A percentile compares a stretch with the other conserved stretches of the same genome.
These are phyloP conservation scores for Adiantum capillusveneris DNA, from an alignment of 75 land plant genomes.

Conservation along the genomic window DNA sequence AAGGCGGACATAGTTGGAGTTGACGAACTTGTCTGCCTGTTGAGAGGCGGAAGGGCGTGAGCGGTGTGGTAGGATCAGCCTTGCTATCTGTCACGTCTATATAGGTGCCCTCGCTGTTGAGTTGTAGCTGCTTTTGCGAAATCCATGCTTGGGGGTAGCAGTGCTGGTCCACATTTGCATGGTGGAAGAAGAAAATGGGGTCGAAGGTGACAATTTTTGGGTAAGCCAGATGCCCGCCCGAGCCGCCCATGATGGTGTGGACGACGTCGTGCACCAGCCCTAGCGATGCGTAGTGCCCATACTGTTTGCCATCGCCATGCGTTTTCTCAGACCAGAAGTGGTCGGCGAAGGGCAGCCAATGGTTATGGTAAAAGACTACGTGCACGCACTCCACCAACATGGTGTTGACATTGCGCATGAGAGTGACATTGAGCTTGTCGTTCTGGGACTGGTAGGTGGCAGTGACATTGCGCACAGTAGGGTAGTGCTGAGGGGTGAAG, in stretches of 20 bases:
- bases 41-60: neutral
- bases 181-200: slow-evolving; percentile 20
- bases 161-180: slow-evolving; percentile 14
- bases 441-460: neutral
- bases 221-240: slow-evolving; percentile 3
- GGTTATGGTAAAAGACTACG: neutral
- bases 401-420: neutral
- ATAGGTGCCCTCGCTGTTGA: slow-evolving; percentile 3
- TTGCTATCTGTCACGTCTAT: neutral
- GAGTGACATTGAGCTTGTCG: neutral
- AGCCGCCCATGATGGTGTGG: neutral
- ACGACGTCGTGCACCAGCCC: slow-evolving; percentile 11
- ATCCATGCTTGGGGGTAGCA: slow-evolving; percentile 8
- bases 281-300: slow-evolving; percentile 2
- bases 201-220: slow-evolving; percentile 7
- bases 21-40: neutral
- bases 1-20: neutral
- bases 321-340: slow-evolving; percentile 6
- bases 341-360: slow-evolving; percentile 2
- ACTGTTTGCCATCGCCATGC: neutral
- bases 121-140: neutral
- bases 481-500: slow-evolving; percentile 1
- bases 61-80: neutral
- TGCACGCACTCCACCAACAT: neutral
- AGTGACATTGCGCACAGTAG: slow-evolving; percentile 2